Percentiles rank a stretch among this genome's conserved stretches.
These are phyloP conservation scores for Cutaneotrichosporon dermatis DNA, from an alignment of 1,284 basidiomycete species.

Conservation along the genomic window DNA sequence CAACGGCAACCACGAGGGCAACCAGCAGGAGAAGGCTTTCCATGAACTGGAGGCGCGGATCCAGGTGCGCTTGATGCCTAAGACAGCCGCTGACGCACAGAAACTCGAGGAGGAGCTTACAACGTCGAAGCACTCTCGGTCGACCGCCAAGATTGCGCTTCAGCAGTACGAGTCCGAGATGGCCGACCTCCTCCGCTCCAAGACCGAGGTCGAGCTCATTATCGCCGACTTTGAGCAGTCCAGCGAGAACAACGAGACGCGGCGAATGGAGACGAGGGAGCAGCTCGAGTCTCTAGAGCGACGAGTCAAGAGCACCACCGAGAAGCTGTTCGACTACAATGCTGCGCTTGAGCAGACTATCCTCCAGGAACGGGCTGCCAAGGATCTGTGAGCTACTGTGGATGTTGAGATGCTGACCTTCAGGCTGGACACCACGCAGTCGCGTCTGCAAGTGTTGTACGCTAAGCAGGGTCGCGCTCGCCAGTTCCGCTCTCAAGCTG, in stretches of 20 bases:
- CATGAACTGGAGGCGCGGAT: slow-evolving; percentile 77
- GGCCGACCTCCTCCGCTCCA: slow-evolving; percentile 65
- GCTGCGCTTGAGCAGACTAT: slow-evolving; percentile 63
- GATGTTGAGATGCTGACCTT: not conserved
- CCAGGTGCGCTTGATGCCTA: slow-evolving; percentile 55
- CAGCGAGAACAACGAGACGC: slow-evolving; percentile 61
- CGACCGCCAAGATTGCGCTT: slow-evolving; percentile 55
- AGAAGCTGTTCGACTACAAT: slow-evolving; percentile 58
- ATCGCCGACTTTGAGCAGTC: slow-evolving; percentile 72
- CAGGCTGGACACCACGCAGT: slow-evolving; percentile 66
- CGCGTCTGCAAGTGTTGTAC: slow-evolving; percentile 67
- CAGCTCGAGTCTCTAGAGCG: slow-evolving; percentile 63
- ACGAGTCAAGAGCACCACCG: slow-evolving; percentile 63
- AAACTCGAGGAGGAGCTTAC: slow-evolving; percentile 69
- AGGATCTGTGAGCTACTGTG: slow-evolving; percentile 49
- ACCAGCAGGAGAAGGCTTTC: slow-evolving; percentile 72
- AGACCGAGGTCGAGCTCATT: slow-evolving; percentile 77
- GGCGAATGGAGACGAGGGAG: slow-evolving; percentile 53
- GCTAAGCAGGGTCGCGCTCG: slow-evolving; percentile 82
- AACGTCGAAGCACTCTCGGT: slow-evolving; percentile 64
- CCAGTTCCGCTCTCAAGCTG: slow-evolving; percentile 75
- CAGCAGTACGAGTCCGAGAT: slow-evolving; percentile 44
- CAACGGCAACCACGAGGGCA: slow-evolving; percentile 76
- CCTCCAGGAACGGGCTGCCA: slow-evolving; percentile 62
- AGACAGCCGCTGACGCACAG: slow-evolving; percentile 46